A percentile compares a stretch with the other conserved stretches of the same genome.
These are phyloP conservation scores for Phytopythium helicoides DNA, from an alignment of 352 stramenopile genomes.

Conservation along the genomic window DNA sequence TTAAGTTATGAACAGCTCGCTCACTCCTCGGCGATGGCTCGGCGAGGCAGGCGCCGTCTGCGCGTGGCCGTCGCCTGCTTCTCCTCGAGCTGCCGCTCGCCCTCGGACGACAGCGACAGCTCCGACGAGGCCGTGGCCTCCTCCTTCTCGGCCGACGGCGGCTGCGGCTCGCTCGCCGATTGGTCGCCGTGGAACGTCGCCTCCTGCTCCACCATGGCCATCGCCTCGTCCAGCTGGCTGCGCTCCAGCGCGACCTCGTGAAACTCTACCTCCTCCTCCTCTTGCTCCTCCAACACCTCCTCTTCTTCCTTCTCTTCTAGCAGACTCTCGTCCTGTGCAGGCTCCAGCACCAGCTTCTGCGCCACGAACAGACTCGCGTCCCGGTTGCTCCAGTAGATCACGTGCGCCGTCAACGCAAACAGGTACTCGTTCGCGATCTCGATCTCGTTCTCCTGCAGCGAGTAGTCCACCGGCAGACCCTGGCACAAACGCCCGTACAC, in stretches of 20 bases:
- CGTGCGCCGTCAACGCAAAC: slow-evolving; percentile 89
- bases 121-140: slow-evolving; percentile 36
- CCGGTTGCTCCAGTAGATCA: slow-evolving; percentile 91
- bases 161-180: neutral
- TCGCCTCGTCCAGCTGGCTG: slow-evolving; percentile 10
- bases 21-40: too few relatives aligned
- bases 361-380: slow-evolving; percentile 92
- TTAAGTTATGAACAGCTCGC: too few relatives aligned
- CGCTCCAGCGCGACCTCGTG: neutral
- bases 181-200: neutral
- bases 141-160: slow-evolving; percentile 17
- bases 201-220: neutral
- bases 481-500: slow-evolving; percentile 69
- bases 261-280: neutral
- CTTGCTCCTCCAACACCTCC: too few relatives aligned
- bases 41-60: neutral
- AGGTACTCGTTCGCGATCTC: slow-evolving; percentile 94
- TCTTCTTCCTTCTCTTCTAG: slow-evolving; percentile 9
- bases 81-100: slow-evolving; percentile 9
- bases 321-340: slow-evolving; percentile 31
- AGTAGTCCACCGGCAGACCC: slow-evolving; percentile 80
- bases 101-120: slow-evolving; percentile 26
- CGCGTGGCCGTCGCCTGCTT: slow-evolving; percentile 9
- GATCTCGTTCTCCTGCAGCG: slow-evolving; percentile 93
- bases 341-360: slow-evolving; percentile 83